Evolutionary conservation across 768 basidiomycete genomes (phyloP).

Genomic region (Tylopilus intermedius): DNA sequence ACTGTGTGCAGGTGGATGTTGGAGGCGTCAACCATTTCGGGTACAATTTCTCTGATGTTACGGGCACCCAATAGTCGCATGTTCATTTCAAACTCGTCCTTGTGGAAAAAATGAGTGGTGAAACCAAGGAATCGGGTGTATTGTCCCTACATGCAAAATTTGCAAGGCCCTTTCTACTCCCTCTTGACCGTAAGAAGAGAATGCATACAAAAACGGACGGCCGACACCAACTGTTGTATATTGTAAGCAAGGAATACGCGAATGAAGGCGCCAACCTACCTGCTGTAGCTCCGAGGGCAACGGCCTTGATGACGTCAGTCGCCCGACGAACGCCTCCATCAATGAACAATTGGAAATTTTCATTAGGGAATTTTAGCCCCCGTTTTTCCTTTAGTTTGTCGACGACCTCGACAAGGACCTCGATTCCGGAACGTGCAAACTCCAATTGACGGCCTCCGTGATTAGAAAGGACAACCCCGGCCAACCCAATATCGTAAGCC

Average conservation of each 20-base stretch:
- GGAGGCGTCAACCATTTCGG: constrained; percentile 85
- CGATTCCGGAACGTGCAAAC: constrained; percentile 81
- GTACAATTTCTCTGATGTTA: constrained; percentile 72
- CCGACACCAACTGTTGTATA: constrained; percentile 63
- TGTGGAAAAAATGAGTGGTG: constrained; percentile 1
- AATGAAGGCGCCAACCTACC: constrained; percentile 33
- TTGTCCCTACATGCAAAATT: constrained; percentile 58
- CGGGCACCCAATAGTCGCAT: constrained; percentile 86
- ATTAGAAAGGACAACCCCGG: constrained; percentile 82
- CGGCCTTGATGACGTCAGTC: constrained; percentile 83
- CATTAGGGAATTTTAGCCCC: constrained; percentile 70
- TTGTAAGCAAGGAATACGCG: constrained; percentile 7
- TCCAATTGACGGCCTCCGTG: constrained; percentile 79
- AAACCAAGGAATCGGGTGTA: not conserved
- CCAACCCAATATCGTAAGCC: constrained; percentile 72
- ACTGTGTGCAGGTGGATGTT: constrained; percentile 63
- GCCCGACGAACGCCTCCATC: constrained; percentile 95
- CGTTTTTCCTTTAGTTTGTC: constrained; percentile 60
- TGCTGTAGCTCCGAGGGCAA: constrained; percentile 87
- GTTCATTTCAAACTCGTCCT: constrained; percentile 99
- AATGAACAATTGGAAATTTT: constrained; percentile 77
- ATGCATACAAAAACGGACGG: constrained; percentile 84
- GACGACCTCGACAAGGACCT: constrained; percentile 85
- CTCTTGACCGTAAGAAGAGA: constrained; percentile 81
- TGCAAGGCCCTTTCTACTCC: constrained; percentile 82